These are phyloP conservation scores for Akanthomyces lecanii DNA, from an alignment of 2,329 filamentous ascomycete genomes.

Conservation along the genomic window DNA sequence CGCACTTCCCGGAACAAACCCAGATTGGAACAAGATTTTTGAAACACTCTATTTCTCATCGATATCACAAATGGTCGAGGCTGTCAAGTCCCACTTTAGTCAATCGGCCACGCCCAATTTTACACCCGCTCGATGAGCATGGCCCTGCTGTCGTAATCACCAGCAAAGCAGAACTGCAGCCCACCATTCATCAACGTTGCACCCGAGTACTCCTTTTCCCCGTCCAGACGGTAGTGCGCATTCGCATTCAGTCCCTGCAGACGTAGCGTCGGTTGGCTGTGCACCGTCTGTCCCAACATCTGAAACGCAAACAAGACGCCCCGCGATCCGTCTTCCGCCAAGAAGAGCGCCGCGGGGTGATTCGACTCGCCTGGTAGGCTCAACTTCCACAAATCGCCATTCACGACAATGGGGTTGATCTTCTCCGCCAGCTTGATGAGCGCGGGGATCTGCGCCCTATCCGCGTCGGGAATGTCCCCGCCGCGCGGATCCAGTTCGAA, in stretches of 20 bases:
- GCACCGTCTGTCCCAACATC: constrained; percentile 43
- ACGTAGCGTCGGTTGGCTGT: constrained; percentile 49
- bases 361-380: constrained; percentile 54
- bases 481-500: constrained; percentile 54
- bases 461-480: constrained; percentile 43
- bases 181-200: constrained; percentile 50
- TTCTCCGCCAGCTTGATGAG: constrained; percentile 51
- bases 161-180: not conserved
- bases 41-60: no score
- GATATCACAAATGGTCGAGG: no score
- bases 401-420: constrained; percentile 57
- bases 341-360: constrained; percentile 58
- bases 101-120: not conserved
- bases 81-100: no score
- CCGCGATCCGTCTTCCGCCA: constrained; percentile 45
- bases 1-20: no score
- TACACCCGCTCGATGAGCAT: not conserved
- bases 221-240: constrained; percentile 50
- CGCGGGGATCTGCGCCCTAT: constrained; percentile 47
- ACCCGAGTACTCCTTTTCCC: constrained; percentile 49
- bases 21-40: no score
- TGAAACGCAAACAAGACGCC: constrained; percentile 60
- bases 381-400: constrained; percentile 56
- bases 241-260: constrained; percentile 53
- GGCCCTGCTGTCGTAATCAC: constrained; percentile 4